Evolutionary conservation across 768 basidiomycete species (phyloP), one percentile per base, ranked within the genome.

Genomic region (Amanita pseudoporphyria): DNA sequence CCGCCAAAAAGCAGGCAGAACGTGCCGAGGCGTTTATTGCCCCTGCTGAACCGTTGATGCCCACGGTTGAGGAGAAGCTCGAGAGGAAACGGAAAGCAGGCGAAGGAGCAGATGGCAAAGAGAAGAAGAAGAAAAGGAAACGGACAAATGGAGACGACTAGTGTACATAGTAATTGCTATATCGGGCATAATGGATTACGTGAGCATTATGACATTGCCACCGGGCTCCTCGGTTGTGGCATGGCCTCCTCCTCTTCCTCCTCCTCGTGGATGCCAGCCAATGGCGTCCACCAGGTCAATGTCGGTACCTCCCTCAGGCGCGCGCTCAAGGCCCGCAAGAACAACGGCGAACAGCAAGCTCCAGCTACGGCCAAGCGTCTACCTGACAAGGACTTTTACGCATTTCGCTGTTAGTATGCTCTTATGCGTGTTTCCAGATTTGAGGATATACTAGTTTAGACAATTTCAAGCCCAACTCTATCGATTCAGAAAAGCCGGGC

Each of bases 11-110:
- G 48, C 79, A 74, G 39, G 85, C 81, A 19, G 82, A 88, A 63
- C 83, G 96, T 18, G 88, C 89, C 47, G 84, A 91, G 64, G 89
- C 78, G 0, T 98, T 88, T 49, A 73, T 93, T 40, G 89, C 93
- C 2, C 96, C 96, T 2, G 72, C 67, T n/a, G 95, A 99, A 64
- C 69, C 69, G 18, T 76, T 75, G 1, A 86, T 74, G 19, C 80
- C 79, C 1, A 84, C 82, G 1, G 79, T 92, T 13, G 84, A 85
- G 62, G 84, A 91, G 62, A 91, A 85, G 62, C 77, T 77, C 61
- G 79, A 77, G 63, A 73, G 71, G 56, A 74, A 69, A 43, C 70
- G 73, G 48, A 65, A 66, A 21, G 65, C 65, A 55, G 58, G 58
- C 43, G 59, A 66, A 52, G 58, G 65, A 52, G 59, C 57, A 44